Evolutionary conservation across 2,329 filamentous ascomycete species (phyloP).

Genomic region (Colletotrichum karsti): DNA sequence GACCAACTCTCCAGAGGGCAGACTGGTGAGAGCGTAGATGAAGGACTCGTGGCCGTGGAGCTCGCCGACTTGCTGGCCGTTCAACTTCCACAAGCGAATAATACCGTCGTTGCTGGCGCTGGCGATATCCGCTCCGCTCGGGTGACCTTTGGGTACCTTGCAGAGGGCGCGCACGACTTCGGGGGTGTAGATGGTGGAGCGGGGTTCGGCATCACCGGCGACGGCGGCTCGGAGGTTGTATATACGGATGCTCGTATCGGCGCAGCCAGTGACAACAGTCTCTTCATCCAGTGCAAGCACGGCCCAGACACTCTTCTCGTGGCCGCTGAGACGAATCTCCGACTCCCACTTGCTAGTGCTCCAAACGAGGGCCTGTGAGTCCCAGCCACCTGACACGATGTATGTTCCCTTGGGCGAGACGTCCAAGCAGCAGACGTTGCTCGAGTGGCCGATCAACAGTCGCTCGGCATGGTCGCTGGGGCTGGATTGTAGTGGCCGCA

Average conservation of each 20-base stretch:
- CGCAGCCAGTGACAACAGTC: slow-evolving; percentile 89
- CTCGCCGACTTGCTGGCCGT: slow-evolving; percentile 79
- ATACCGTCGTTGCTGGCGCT: slow-evolving; percentile 93
- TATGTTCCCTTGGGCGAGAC: slow-evolving; percentile 76
- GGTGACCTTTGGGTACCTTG: slow-evolving; percentile 77
- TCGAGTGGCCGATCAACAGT: slow-evolving; percentile 83
- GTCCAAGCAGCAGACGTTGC: slow-evolving; percentile 90
- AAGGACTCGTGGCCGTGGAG: slow-evolving; percentile 93
- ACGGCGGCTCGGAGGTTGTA: slow-evolving; percentile 76
- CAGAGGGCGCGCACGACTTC: slow-evolving; percentile 92
- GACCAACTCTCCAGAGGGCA: slow-evolving; percentile 87
- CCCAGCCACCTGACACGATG: slow-evolving; percentile 94
- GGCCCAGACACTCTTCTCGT: slow-evolving; percentile 86
- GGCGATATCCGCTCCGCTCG: slow-evolving; percentile 89
- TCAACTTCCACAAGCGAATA: slow-evolving; percentile 86
- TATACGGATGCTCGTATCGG: slow-evolving; percentile 88
- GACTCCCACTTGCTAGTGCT: slow-evolving; percentile 85
- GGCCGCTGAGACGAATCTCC: slow-evolving; percentile 73
- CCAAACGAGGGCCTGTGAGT: slow-evolving; percentile 89
- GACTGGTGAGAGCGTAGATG: slow-evolving; percentile 83
- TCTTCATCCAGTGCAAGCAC: slow-evolving; percentile 83
- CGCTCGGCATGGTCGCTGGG: slow-evolving; percentile 83
- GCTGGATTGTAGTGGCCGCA: slow-evolving; percentile 74
- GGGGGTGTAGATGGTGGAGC: slow-evolving; percentile 68
- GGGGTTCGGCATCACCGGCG: slow-evolving; percentile 59